A percentile compares a stretch with the other conserved stretches of the same genome.
Evolutionary conservation across 306 rosid genomes (phyloP).

Genomic region (Vigna hirtella): DNA sequence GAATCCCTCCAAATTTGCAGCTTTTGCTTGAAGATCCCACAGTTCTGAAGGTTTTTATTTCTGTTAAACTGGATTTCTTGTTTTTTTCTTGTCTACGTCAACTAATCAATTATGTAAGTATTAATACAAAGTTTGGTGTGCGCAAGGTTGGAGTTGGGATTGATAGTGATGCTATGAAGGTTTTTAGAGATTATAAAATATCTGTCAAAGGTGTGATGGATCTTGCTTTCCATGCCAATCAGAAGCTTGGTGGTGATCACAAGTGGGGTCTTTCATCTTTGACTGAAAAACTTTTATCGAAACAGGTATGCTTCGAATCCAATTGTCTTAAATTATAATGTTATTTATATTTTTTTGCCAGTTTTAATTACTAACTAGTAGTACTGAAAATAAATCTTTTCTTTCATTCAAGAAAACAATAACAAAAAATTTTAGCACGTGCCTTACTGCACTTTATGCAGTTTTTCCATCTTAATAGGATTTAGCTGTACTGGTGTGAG

Average conservation of each 20-base stretch:
- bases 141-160: conserved; percentile 87
- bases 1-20: conserved; percentile 73
- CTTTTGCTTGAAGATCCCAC: conserved; percentile 75
- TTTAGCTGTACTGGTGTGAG: background rate
- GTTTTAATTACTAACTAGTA: background rate
- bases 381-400: background rate
- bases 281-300: conserved; percentile 68
- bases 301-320: conserved; percentile 63
- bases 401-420: too few species aligned
- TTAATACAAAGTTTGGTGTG: conserved; percentile 31
- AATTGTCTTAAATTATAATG: conserved; percentile 14
- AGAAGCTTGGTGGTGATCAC: conserved; percentile 64
- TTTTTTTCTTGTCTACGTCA: conserved; percentile 12
- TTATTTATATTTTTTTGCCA: background rate
- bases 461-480: background rate
- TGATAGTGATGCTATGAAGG: conserved; percentile 68
- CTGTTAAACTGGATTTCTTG: conserved; percentile 13
- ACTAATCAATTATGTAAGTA: conserved; percentile 17
- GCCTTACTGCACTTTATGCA: background rate
- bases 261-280: conserved; percentile 79
- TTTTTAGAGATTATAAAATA: conserved; percentile 73
- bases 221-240: conserved; percentile 71
- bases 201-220: conserved; percentile 73
- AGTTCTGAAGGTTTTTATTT: conserved; percentile 67
- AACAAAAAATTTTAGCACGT: too few species aligned